Conservation (phyloP, 2,329 filamentous ascomycete genomes). For the Pseudocercospora pini-densiflorae region DNA sequence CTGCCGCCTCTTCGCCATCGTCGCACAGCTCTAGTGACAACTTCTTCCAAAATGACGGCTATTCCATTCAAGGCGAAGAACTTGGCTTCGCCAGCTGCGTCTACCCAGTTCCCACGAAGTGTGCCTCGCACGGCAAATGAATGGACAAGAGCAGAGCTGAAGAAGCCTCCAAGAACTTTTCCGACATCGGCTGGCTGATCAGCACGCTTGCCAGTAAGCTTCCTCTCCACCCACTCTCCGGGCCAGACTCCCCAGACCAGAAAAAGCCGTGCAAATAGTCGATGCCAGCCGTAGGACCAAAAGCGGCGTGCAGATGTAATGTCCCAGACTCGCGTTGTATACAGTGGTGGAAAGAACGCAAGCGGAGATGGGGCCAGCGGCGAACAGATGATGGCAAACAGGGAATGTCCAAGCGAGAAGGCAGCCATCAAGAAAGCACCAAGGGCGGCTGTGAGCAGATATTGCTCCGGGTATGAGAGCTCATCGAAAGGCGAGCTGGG, state of each 20-base stretch:
- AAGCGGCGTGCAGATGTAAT: conserved; percentile 46
- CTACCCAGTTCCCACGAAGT: conserved; percentile 43
- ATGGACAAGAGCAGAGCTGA: conserved; percentile 49
- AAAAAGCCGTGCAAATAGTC: conserved; percentile 50
- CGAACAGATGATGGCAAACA: conserved; percentile 46
- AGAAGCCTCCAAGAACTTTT: conserved; percentile 50
- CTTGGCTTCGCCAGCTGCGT: conserved; percentile 38
- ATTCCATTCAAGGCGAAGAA: conserved; percentile 40
- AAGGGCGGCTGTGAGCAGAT: conserved; percentile 45
- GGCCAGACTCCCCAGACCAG: conserved; percentile 53
- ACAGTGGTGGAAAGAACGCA: conserved; percentile 51
- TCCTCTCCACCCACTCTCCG: conserved; percentile 49
- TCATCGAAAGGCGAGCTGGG: conserved; percentile 41
- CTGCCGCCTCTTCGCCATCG: conserved; percentile 27
- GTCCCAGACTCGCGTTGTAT: conserved; percentile 49
- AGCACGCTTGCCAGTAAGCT: conserved; percentile 41
- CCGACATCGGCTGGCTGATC: conserved; percentile 48
- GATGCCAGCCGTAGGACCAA: conserved; percentile 53
- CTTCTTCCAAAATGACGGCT: conserved; percentile 38
- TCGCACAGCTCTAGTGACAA: conserved; percentile 28
- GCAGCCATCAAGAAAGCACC: conserved; percentile 51
- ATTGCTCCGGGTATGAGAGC: conserved; percentile 41
- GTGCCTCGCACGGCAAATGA: conserved; percentile 48
- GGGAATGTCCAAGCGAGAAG: conserved; percentile 48
- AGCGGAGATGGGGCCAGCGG: conserved; percentile 48